Evolutionary conservation across 352 stramenopile species (phyloP).

Genomic region (Pythium insidiosum): DNA sequence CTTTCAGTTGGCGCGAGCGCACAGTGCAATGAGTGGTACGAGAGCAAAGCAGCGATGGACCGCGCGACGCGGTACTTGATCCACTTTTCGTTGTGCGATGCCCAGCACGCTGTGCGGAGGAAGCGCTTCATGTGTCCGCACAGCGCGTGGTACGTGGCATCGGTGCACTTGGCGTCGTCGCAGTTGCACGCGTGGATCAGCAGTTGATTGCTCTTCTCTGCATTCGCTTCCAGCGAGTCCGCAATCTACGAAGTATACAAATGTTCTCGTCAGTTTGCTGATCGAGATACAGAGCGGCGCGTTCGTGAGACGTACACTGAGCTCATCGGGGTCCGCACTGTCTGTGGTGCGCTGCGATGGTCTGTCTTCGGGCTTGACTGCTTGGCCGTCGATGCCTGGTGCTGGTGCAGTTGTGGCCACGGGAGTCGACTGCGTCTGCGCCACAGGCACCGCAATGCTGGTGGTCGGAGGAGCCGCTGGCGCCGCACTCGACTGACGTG

Average conservation of each 20-base stretch:
- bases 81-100: slow-evolving; percentile 52
- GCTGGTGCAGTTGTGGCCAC: too few species aligned
- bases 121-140: slow-evolving; percentile 64
- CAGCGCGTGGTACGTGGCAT: slow-evolving; percentile 27
- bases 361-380: too few species aligned
- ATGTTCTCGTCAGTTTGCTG: neutral
- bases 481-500: neutral
- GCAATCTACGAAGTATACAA: slow-evolving; percentile 23
- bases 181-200: slow-evolving; percentile 55
- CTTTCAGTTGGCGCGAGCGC: too few species aligned
- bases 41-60: slow-evolving; percentile 41
- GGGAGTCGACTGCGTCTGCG: too few species aligned
- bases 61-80: slow-evolving; percentile 31
- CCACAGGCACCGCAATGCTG: too few species aligned
- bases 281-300: too few species aligned
- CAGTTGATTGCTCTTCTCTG: slow-evolving; percentile 38
- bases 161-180: slow-evolving; percentile 29
- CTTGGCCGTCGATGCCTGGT: too few species aligned
- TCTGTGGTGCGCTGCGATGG: too few species aligned
- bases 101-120: slow-evolving; percentile 56
- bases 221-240: slow-evolving; percentile 28
- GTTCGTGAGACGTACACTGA: slow-evolving; percentile 6
- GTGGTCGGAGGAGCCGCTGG: too few species aligned
- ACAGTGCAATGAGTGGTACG: slow-evolving; percentile 42
- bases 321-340: too few species aligned